Evolutionary conservation across 1,139 yeast species (phyloP), one percentile per base, ranked within the genome.

Genomic region (Suhomyces terraborum): DNA sequence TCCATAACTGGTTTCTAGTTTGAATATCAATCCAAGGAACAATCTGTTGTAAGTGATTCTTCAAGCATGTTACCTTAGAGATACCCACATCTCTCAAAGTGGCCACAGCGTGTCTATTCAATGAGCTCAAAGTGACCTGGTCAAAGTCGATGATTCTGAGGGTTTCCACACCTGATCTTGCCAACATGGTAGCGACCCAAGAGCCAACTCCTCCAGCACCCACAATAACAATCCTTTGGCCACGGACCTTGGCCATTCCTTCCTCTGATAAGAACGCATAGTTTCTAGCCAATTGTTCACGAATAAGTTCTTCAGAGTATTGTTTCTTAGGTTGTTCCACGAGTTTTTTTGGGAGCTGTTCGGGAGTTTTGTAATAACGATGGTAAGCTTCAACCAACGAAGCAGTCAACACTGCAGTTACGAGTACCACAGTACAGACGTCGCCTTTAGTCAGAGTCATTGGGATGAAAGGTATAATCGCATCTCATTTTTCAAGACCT

Each of bases 131-230:
- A 1, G 96, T 83, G 26, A 93, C 97, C 64, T 93, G 98, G 64
- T 93, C 98, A 60, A 93, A 93, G 65, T 93, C 98, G 46, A 93
- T 82, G 47, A 93, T 75, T 53, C 91, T 77, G 40, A 93, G 65
- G 44, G 78, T 77, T 12, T 84, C 83, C 25, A 91, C 84, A 8
- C 98, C 98, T 7, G 96, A 86, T 54, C 98, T 79, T 1, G 87
- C 87, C 45, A 93, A 73, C 88, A 94, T 88, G 2, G 96, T 85
- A 6, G 89, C 85, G 8, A 85, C 96, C 94, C 96, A 91, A 0
- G 98, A 89, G 2, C 98, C 98, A 25, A 93, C 98, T 35, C 98
- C 98, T 39, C 98, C 98, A 8, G 93, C 95, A 21, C 98, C 98
- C n/a, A 93, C 96, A 13, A 93, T 86, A 3, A 88, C 84, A 2